Evolutionary conservation across 2,329 filamentous ascomycete genomes (phyloP), one percentile per base, ranked within the genome.

Genomic region (Claviceps lovelessii): DNA sequence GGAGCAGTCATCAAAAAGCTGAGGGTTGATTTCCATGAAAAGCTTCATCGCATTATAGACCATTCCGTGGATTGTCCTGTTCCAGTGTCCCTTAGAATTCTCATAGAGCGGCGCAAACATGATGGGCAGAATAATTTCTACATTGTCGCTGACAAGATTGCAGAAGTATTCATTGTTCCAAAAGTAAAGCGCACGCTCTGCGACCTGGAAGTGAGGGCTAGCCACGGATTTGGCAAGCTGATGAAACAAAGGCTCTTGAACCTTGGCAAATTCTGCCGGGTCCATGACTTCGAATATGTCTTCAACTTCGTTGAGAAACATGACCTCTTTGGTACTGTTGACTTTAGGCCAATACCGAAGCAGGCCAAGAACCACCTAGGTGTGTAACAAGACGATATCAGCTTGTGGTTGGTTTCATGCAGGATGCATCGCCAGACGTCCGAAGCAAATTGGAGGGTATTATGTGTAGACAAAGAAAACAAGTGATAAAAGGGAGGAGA

Each of bases 161-260:
- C 93, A 98, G 73, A 98, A 98, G 70, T 98, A 98, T 70, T 98
- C 93, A 67, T 98, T 98, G 77, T 98, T 98, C 93, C 93, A 98
- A 75, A 98, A 98, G 73, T 98, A 98, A 33, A 98, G 78, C 5
- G 93, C 93, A 61, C 93, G 84, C 73, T 98, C 93, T 19, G 93
- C 93, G 56, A 98, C 93, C 76, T 98, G 93, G 75, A 98, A 98
- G 71, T 98, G 93, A 51, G 93, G 93, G 67, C 93, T 98, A 51
- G 93, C 91, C 46, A 98, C 93, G 2, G 93, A 97, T 71, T 97
- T 98, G 60, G 93, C 90, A 60, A 98, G 78, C 69, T 98, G 93
- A 64, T 95, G 90, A 77, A 98, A 98, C 44, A 98, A 75, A 51
- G 93, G 91, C 66, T 97, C 93, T 70, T 98, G 93, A 44, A 98